Base-by-base conservation (phyloP, 306 rosid genomes). In the Psophocarpus tetragonolobus region DNA sequence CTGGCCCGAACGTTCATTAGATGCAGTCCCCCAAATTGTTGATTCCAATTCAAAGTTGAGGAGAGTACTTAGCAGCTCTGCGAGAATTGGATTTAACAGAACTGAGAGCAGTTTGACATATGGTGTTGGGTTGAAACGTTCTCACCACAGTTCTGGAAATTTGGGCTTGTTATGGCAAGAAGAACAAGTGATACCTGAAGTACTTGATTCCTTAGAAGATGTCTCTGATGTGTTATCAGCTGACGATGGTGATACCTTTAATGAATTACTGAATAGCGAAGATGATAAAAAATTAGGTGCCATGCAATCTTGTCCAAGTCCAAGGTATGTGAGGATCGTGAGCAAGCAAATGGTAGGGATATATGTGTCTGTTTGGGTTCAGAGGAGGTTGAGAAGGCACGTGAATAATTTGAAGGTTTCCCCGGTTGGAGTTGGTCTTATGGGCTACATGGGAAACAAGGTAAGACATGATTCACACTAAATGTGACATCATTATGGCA, bases 381-480 rank as follows among this genome's bases (percentile, higher is more conserved):
- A 89, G 32, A 92, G 88, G 84, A 92, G 87, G 81, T 78, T 95
- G 89, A 88, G 99, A 77, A 91, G 99, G 57, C 99, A 87, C 69
- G 56, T 95, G 1, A 95, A 95, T 74, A 91, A 91, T 83, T 68
- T 95, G 91, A 84, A 82, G 77, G 99, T 95, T 78, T 92, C 93
- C 15, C 92, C 93, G 1, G 99, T 95, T 84, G 99, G 99, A 48
- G 88, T 91, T 86, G 99, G 99, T 73, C 87, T 92, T 32, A 92
- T 95, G 99, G 99, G 99, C 21, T 95, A 91, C 92, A 88, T 95
- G 93, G 99, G 99, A 88, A 95, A 95, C 86, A 95, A 95, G 98
- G 98, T 94, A 89, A 21, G 64, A 27, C 71, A 66, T 57, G 27
- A 72, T 73, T 68, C 69, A 48, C 74, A 44, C 63, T 72, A 20